A percentile compares a stretch with the other conserved stretches of the same genome.
These are phyloP conservation scores for Boletellus ananiceps DNA, from an alignment of 768 basidiomycete genomes.

Conservation along the genomic window DNA sequence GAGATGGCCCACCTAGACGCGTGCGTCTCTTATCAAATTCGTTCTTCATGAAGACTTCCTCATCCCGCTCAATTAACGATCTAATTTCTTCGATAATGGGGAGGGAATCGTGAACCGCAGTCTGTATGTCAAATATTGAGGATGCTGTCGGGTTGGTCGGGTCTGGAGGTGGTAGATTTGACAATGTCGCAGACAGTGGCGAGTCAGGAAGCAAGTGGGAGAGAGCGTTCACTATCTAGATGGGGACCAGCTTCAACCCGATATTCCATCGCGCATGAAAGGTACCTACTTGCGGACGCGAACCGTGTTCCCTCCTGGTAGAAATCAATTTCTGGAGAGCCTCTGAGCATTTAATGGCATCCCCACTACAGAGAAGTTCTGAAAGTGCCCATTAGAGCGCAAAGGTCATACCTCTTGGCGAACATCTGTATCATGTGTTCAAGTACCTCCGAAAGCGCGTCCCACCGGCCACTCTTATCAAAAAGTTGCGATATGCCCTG, in stretches of 20 bases:
- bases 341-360: conserved; percentile 77
- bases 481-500: conserved; percentile 75
- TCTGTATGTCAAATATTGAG: conserved; percentile 52
- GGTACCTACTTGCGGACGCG: conserved; percentile 48
- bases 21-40: conserved; percentile 78
- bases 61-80: conserved; percentile 55
- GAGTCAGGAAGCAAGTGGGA: conserved; percentile 73
- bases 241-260: background rate
- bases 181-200: conserved; percentile 55
- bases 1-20: conserved; percentile 63
- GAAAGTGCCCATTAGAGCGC: background rate
- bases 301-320: conserved; percentile 56
- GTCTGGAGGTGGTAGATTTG: conserved; percentile 67
- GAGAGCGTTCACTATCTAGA: conserved; percentile 63
- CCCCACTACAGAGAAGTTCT: conserved; percentile 46
- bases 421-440: conserved; percentile 55
- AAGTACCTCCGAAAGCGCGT: conserved; percentile 50
- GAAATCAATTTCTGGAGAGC: conserved; percentile 72
- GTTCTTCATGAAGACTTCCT: conserved; percentile 49
- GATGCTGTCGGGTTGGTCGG: conserved; percentile 67
- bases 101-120: conserved; percentile 64
- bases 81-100: conserved; percentile 71
- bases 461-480: conserved; percentile 59
- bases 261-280: background rate
- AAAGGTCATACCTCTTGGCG: conserved; percentile 47